Percentiles rank a stretch among this genome's conserved stretches.
Evolutionary conservation across 108 stramenopile genomes (phyloP).

Genomic region (Tribonema minus): DNA sequence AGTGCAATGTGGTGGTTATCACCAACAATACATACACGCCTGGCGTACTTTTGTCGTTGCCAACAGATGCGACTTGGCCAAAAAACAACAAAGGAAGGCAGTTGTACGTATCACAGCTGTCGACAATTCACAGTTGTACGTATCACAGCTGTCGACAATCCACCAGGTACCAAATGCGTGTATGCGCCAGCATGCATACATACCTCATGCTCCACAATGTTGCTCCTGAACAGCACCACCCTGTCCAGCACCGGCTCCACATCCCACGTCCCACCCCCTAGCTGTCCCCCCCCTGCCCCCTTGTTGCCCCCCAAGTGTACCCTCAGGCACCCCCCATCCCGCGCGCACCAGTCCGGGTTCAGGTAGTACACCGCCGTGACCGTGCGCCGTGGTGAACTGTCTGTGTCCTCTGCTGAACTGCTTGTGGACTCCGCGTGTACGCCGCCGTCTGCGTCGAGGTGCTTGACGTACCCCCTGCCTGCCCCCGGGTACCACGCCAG

Average conservation of each 20-base stretch:
- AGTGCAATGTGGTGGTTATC: no score
- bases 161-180: not conserved
- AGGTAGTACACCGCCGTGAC: conserved; percentile 36
- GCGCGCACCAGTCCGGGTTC: conserved; percentile 9
- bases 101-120: no score
- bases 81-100: no score
- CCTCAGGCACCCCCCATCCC: conserved; percentile 23
- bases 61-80: no score
- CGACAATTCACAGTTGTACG: no score
- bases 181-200: not conserved
- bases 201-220: conserved; percentile 30
- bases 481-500: conserved; percentile 29
- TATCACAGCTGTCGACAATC: no score
- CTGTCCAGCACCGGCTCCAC: conserved; percentile 27
- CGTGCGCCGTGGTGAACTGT: not conserved
- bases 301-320: not conserved
- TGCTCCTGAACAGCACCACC: conserved; percentile 27
- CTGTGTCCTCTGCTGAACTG: no score
- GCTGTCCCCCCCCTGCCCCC: not conserved
- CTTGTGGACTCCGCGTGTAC: conserved; percentile 14
- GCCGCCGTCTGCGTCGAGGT: conserved; percentile 11
- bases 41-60: no score
- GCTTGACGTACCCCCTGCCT: conserved; percentile 24
- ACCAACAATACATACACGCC: no score
- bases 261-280: conserved; percentile 2